These are phyloP conservation scores for Penstemon eatonii DNA, from an alignment of 257 asterid species.

Conservation along the genomic window DNA sequence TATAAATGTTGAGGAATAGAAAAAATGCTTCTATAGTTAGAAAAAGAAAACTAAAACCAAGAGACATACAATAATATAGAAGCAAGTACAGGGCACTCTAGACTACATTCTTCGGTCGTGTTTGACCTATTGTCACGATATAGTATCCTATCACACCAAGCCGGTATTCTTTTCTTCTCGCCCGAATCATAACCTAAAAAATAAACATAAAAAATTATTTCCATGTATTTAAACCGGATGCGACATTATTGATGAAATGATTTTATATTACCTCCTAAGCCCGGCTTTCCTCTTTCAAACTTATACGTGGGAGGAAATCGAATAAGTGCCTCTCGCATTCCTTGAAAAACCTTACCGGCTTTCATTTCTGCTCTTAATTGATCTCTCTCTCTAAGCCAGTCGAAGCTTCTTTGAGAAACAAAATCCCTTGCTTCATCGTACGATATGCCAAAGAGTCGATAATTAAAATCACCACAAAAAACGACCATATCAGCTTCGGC, in stretches of 20 bases:
- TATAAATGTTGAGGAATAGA: not conserved
- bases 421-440: conserved; percentile 97
- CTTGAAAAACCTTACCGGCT: conserved; percentile 91
- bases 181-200: conserved; percentile 91
- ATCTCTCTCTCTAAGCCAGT: conserved; percentile 96
- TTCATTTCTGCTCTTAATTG: conserved; percentile 92
- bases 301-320: conserved; percentile 96
- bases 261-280: conserved; percentile 75
- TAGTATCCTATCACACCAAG: conserved; percentile 93
- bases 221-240: not conserved
- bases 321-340: conserved; percentile 93
- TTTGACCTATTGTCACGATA: conserved; percentile 74
- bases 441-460: conserved; percentile 93
- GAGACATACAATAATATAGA: conserved; percentile 70
- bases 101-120: conserved; percentile 62
- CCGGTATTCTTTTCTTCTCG: conserved; percentile 95
- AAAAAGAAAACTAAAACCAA: not conserved
- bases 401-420: conserved; percentile 97
- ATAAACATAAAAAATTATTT: too few species aligned
- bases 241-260: not conserved
- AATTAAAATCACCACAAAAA: conserved; percentile 86
- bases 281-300: conserved; percentile 88
- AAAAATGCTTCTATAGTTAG: not conserved
- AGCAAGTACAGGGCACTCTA: conserved; percentile 86
- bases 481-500: conserved; percentile 92